Conservation (phyloP, 345 rosid genomes). For the Brassica nigra region DNA sequence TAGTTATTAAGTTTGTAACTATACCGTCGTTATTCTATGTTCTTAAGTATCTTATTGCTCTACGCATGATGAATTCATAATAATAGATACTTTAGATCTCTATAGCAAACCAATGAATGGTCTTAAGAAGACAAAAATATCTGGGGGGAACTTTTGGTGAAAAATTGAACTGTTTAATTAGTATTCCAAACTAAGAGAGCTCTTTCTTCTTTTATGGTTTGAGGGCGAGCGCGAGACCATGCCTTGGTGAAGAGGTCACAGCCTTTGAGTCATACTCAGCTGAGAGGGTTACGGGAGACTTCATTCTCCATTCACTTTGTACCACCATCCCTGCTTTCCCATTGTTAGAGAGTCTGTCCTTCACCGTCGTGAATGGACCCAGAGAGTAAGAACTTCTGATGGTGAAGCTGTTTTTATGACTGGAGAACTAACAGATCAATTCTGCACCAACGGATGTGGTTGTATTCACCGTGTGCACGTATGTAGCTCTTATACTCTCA, state of each 20-base stretch:
- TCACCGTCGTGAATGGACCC: conserved; percentile 59
- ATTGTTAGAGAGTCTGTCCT: conserved; percentile 56
- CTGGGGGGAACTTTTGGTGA: not conserved
- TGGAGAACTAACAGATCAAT: conserved; percentile 68
- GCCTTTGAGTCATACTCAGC: conserved; percentile 71
- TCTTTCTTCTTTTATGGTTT: conserved; percentile 53
- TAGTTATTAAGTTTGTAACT: too few relatives aligned
- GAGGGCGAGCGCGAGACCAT: conserved; percentile 76
- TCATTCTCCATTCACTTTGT: conserved; percentile 83
- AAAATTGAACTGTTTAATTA: not conserved
- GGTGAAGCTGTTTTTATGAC: conserved; percentile 55
- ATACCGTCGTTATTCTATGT: too few relatives aligned
- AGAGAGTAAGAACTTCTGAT: conserved; percentile 63
- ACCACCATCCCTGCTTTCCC: conserved; percentile 66
- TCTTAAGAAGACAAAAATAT: too few relatives aligned
- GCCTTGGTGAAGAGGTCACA: conserved; percentile 55
- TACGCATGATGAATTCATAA: too few relatives aligned
- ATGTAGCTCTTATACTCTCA: conserved; percentile 67
- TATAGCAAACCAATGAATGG: too few relatives aligned
- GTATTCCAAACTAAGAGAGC: conserved; percentile 21
- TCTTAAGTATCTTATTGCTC: too few relatives aligned
- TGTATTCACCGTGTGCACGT: conserved; percentile 60
- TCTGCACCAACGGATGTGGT: conserved; percentile 67
- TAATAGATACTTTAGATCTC: too few relatives aligned
- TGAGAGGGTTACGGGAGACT: conserved; percentile 64